Percentiles rank a stretch among this genome's conserved stretches.
Conservation (phyloP, 768 basidiomycete species). For the Termitomyces bulborhizus region DNA sequence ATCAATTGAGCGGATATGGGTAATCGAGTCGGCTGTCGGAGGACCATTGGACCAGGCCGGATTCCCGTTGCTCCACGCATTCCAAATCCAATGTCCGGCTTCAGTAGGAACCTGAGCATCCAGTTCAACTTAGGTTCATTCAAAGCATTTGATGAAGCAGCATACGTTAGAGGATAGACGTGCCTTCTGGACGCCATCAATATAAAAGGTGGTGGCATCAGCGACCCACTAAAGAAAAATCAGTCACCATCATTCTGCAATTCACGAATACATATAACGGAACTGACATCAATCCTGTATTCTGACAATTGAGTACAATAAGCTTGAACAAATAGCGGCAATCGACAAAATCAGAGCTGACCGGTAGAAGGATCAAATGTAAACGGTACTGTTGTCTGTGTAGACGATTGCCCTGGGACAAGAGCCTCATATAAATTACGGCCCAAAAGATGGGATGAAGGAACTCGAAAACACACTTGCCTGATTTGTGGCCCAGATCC, state of each 20-base stretch:
- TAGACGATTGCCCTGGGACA: constrained; percentile 12
- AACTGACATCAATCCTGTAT: constrained; percentile 28
- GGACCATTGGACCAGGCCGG: constrained; percentile 30
- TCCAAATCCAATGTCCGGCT: constrained; percentile 28
- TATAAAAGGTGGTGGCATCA: constrained; percentile 25
- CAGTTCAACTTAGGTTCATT: neutral
- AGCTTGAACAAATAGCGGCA: neutral
- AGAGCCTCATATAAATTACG: constrained; percentile 13
- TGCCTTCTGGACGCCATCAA: constrained; percentile 25
- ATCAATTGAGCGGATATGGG: constrained; percentile 29
- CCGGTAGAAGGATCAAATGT: constrained; percentile 30
- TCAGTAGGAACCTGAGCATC: constrained; percentile 21
- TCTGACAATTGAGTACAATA: constrained; percentile 14
- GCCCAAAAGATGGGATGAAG: neutral
- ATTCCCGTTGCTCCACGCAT: constrained; percentile 29
- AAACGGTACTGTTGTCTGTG: constrained; percentile 21
- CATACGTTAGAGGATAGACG: constrained; percentile 23
- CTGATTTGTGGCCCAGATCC: constrained; percentile 32
- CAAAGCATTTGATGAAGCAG: neutral
- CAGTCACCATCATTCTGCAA: neutral
- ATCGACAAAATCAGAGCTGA: constrained; percentile 8
- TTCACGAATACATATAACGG: too few species aligned
- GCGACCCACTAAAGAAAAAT: constrained; percentile 20
- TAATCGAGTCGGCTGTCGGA: constrained; percentile 27
- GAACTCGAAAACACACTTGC: constrained; percentile 8